phyloP scores from a whole-genome alignment of 139 green algal genomes.

The Chlorella sp. region DNA sequence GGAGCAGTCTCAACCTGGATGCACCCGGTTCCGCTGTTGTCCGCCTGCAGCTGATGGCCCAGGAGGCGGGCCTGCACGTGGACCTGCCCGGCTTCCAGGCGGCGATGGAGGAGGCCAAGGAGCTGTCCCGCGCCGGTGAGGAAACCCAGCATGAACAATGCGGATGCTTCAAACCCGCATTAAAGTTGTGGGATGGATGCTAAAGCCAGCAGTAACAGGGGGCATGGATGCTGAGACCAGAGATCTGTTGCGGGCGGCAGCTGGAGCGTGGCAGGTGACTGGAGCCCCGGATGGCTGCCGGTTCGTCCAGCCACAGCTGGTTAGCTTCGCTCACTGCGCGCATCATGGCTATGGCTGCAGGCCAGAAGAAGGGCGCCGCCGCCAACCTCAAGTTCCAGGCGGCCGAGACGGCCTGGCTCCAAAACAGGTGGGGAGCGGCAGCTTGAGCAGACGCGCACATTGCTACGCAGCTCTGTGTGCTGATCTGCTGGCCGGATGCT shows the following conservation, averaged over 20 bases:
- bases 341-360: neutral
- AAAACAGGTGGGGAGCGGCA: constrained; percentile 29
- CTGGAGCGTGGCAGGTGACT: no score
- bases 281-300: no score
- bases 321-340: neutral
- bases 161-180: no score
- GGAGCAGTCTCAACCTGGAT: no score
- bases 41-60: constrained; percentile 86
- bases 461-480: no score
- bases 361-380: constrained; percentile 56
- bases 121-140: constrained; percentile 67
- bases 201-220: no score
- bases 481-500: no score
- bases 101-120: constrained; percentile 85
- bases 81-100: constrained; percentile 75
- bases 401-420: constrained; percentile 84
- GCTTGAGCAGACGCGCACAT: neutral
- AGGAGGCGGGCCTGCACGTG: constrained; percentile 89
- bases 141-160: no score
- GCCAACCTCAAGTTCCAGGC: constrained; percentile 86
- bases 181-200: no score
- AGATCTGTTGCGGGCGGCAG: no score
- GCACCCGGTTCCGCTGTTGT: neutral
- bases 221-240: no score
- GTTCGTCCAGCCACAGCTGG: no score